Percentiles rank a stretch among this genome's conserved stretches.
phyloP scores from a whole-genome alignment of 2,329 filamentous ascomycete genomes.

The Fusarium subtropicale region DNA sequence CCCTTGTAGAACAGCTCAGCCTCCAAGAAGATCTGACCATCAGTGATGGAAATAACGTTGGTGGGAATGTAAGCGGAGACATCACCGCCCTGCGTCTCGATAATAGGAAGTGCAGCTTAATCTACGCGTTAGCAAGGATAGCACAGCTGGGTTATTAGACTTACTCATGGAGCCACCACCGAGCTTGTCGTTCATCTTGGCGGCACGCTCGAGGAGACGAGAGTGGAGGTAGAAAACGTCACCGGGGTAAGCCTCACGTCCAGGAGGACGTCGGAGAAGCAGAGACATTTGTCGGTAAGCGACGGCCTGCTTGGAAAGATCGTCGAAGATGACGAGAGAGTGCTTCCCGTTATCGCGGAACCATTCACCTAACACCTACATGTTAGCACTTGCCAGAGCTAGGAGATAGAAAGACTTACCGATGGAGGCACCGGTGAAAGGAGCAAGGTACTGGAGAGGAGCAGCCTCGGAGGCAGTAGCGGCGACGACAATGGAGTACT shows the following conservation, averaged over 20 bases:
- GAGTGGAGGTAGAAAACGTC: conserved; percentile 99
- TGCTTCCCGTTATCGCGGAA: conserved; percentile 91
- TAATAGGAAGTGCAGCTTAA: conserved; percentile 85
- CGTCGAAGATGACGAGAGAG: conserved; percentile 90
- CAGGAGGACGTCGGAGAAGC: conserved; percentile 94
- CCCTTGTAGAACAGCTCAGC: conserved; percentile 99
- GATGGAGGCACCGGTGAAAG: conserved; percentile 78
- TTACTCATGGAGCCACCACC: conserved; percentile 89
- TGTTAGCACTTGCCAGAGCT: not conserved
- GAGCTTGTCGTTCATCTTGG: conserved; percentile 97
- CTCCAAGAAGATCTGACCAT: conserved; percentile 99
- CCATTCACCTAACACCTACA: conserved; percentile 61
- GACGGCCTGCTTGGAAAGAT: conserved; percentile 97
- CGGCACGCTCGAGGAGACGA: conserved; percentile 97
- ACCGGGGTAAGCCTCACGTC: conserved; percentile 99
- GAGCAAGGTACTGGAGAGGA: conserved; percentile 92
- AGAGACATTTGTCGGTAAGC: conserved; percentile 99
- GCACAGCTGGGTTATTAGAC: too few relatives aligned
- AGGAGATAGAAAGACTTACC: conserved; percentile 10
- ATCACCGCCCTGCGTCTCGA: conserved; percentile 99
- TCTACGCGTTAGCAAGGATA: not conserved
- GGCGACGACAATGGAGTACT: conserved; percentile 93
- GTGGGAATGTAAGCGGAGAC: conserved; percentile 99
- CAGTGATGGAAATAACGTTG: conserved; percentile 99
- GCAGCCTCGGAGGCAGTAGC: conserved; percentile 98